Percentiles rank a stretch among this genome's conserved stretches.
phyloP scores from a whole-genome alignment of 345 rosid species.

The Pistacia integerrima region DNA sequence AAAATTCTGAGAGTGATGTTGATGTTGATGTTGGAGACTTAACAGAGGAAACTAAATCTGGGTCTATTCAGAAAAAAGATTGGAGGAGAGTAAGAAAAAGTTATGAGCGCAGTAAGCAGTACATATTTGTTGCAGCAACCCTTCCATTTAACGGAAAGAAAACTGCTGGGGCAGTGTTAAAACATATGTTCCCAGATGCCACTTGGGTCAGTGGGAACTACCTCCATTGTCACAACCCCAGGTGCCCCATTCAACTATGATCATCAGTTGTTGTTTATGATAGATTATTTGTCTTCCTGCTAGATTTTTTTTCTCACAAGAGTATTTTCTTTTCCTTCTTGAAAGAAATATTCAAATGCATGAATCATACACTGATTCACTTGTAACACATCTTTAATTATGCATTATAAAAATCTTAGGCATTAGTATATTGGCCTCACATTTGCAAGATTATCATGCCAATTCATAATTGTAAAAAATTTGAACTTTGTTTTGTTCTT shows the following conservation, averaged over 20 bases:
- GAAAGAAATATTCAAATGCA: neutral
- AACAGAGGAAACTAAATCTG: slow-evolving; percentile 34
- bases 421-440: neutral
- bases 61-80: slow-evolving; percentile 41
- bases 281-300: neutral
- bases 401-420: neutral
- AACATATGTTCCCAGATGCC: slow-evolving; percentile 90
- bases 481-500: neutral
- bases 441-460: neutral
- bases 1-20: slow-evolving; percentile 42
- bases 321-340: neutral
- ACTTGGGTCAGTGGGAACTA: slow-evolving; percentile 84
- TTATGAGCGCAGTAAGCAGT: slow-evolving; percentile 87
- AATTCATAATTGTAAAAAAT: neutral
- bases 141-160: slow-evolving; percentile 92
- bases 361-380: no score
- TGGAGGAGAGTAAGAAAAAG: slow-evolving; percentile 83
- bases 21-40: slow-evolving; percentile 28
- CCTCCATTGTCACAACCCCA: slow-evolving; percentile 93
- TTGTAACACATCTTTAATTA: no score
- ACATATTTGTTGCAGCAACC: slow-evolving; percentile 94
- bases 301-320: neutral
- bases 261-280: neutral
- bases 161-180: slow-evolving; percentile 90
- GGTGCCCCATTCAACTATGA: slow-evolving; percentile 43